A percentile compares a stretch with the other conserved stretches of the same genome.
These are phyloP conservation scores for Trichosphaerium sp. DNA, from an alignment of 78 protist genomes.

Conservation along the genomic window DNA sequence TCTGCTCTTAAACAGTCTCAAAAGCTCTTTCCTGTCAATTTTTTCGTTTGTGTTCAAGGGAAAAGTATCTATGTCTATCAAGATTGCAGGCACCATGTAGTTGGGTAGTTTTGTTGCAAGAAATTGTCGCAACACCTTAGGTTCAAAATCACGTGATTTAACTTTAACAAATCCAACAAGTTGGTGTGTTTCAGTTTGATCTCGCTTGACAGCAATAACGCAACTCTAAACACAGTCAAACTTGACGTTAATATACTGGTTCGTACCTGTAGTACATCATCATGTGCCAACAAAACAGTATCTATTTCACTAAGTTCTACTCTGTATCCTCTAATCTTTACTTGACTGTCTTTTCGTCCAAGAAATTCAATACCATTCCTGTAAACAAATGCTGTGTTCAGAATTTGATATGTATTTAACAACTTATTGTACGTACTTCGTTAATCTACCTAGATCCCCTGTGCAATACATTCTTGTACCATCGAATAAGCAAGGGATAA, in stretches of 20 bases:
- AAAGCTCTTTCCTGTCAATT: too few relatives aligned
- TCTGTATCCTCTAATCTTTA: slow-evolving; percentile 19
- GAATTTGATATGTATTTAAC: too few relatives aligned
- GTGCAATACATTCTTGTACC: background rate
- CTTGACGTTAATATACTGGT: slow-evolving; percentile 4
- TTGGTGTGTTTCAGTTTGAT: background rate
- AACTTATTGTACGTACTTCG: background rate
- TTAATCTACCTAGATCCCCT: slow-evolving; percentile 26
- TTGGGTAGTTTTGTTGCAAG: background rate
- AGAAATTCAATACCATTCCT: slow-evolving; percentile 24
- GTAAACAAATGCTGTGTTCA: too few relatives aligned
- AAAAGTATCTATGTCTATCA: background rate
- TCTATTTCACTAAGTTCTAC: slow-evolving; percentile 33
- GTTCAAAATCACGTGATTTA: background rate
- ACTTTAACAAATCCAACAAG: background rate
- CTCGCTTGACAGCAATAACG: slow-evolving; percentile 10
- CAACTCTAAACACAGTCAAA: background rate
- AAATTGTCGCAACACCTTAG: background rate
- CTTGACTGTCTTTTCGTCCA: slow-evolving; percentile 37
- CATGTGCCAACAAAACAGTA: background rate
- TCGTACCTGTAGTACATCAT: slow-evolving; percentile 5
- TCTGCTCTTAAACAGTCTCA: too few relatives aligned
- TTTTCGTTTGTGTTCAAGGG: slow-evolving; percentile 30
- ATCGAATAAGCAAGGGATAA: slow-evolving; percentile 1
- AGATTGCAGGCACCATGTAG: slow-evolving; percentile 7